phyloP scores from a whole-genome alignment of 2,329 filamentous ascomycete genomes.

The Biscogniauxia marginata region DNA sequence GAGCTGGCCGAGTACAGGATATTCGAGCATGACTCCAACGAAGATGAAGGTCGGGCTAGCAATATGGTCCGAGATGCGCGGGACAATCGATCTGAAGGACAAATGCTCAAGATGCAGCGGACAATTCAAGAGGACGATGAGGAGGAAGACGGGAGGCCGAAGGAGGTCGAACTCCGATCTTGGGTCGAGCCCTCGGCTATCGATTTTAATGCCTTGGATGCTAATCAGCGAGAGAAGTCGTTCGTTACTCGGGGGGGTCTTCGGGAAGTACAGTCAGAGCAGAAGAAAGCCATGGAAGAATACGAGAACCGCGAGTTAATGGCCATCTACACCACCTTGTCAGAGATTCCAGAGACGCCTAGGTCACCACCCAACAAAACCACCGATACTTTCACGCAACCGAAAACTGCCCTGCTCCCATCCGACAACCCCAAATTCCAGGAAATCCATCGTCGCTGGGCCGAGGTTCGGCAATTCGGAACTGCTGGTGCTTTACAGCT shows the following conservation, averaged over 20 bases:
- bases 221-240: constrained; percentile 45
- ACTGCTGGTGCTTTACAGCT: constrained; percentile 41
- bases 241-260: constrained; percentile 56
- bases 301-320: constrained; percentile 61
- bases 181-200: constrained; percentile 49
- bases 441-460: constrained; percentile 50
- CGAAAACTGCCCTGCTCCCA: constrained; percentile 38
- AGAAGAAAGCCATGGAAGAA: constrained; percentile 55
- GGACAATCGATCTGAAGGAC: constrained; percentile 71
- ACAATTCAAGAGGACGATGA: constrained; percentile 56
- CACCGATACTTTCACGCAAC: constrained; percentile 18
- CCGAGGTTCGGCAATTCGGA: constrained; percentile 45
- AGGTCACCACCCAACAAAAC: constrained; percentile 49
- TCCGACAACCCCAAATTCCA: constrained; percentile 41
- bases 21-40: constrained; percentile 70
- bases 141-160: constrained; percentile 54
- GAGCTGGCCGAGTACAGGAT: constrained; percentile 65
- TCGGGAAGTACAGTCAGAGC: constrained; percentile 50
- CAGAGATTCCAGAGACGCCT: constrained; percentile 56
- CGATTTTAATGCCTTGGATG: constrained; percentile 48
- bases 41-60: constrained; percentile 65
- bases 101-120: constrained; percentile 56
- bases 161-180: constrained; percentile 51
- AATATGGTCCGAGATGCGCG: constrained; percentile 70
- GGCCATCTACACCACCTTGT: constrained; percentile 54